phyloP scores from a whole-genome alignment of 1,139 yeast genomes.

The Candida pseudoviswanathii region DNA sequence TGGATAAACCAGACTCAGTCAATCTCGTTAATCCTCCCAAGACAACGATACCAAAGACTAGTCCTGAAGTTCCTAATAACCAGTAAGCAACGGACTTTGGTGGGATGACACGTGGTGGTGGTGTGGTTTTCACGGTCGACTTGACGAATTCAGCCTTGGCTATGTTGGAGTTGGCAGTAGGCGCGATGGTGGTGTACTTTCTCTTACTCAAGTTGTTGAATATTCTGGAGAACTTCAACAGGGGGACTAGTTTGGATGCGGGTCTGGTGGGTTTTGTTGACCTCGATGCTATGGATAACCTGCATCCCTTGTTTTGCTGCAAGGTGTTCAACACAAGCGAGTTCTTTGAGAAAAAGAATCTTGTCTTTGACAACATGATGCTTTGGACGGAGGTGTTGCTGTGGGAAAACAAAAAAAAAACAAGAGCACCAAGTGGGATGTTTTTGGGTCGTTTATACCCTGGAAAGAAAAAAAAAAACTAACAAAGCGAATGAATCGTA shows the following conservation, averaged over 20 bases:
- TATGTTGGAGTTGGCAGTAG: constrained; percentile 4
- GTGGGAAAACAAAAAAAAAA: background rate
- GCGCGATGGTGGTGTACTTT: constrained; percentile 9
- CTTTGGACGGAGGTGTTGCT: background rate
- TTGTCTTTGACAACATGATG: constrained; percentile 37
- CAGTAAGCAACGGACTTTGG: constrained; percentile 75
- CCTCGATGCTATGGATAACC: constrained; percentile 10
- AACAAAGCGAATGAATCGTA: background rate
- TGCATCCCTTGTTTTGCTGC: constrained; percentile 24
- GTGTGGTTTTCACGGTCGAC: constrained; percentile 13
- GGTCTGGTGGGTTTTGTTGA: background rate
- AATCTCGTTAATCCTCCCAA: constrained; percentile 94
- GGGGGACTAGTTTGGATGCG: constrained; percentile 3
- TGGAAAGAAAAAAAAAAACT: background rate
- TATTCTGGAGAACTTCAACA: constrained; percentile 7
- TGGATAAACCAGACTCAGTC: constrained; percentile 93
- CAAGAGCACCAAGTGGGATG: too few species aligned
- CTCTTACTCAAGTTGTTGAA: constrained; percentile 9
- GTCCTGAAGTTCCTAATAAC: constrained; percentile 85
- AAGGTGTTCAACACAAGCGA: constrained; percentile 35
- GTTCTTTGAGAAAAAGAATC: constrained; percentile 49
- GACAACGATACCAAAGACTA: constrained; percentile 95
- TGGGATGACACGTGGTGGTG: constrained; percentile 27
- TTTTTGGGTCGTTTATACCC: too few species aligned
- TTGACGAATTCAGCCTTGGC: constrained; percentile 7